Conservation (phyloP, 257 asterid genomes). For the Craterostigma plantagineum region DNA sequence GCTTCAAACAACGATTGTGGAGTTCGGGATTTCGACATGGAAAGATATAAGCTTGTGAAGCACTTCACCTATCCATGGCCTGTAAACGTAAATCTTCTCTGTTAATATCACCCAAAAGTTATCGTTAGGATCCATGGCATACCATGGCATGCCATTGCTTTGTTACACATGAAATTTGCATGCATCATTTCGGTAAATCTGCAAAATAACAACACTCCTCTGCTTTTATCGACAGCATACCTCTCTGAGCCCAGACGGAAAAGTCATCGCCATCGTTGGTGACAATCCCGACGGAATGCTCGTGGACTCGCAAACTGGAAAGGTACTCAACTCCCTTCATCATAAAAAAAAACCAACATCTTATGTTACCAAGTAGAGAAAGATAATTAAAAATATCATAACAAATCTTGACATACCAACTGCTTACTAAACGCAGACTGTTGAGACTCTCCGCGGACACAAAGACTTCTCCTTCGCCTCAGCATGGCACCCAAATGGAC, state of each 20-base stretch:
- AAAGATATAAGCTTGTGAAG: slow-evolving; percentile 34
- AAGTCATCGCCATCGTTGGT: slow-evolving; percentile 21
- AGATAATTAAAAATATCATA: too few species aligned
- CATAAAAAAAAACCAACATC: neutral
- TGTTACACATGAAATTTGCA: too few species aligned
- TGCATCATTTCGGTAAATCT: too few species aligned
- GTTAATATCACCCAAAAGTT: neutral
- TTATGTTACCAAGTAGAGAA: too few species aligned
- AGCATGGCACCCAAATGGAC: slow-evolving; percentile 28
- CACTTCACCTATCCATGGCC: slow-evolving; percentile 36
- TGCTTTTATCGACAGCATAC: slow-evolving; percentile 21
- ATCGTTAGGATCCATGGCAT: too few species aligned
- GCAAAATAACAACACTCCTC: neutral
- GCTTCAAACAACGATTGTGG: slow-evolving; percentile 29
- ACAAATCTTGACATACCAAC: too few species aligned
- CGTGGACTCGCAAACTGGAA: slow-evolving; percentile 28
- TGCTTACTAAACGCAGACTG: too few species aligned
- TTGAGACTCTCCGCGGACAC: slow-evolving; percentile 15
- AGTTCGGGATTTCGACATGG: slow-evolving; percentile 34
- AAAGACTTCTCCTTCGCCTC: slow-evolving; percentile 26
- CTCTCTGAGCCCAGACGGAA: slow-evolving; percentile 27
- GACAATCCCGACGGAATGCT: slow-evolving; percentile 26
- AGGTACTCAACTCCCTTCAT: slow-evolving; percentile 13
- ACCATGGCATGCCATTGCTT: too few species aligned
- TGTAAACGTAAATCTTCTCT: slow-evolving; percentile 25